These are phyloP conservation scores for Ceratobasidium theobromae DNA, from an alignment of 1,284 basidiomycete genomes.

Conservation along the genomic window DNA sequence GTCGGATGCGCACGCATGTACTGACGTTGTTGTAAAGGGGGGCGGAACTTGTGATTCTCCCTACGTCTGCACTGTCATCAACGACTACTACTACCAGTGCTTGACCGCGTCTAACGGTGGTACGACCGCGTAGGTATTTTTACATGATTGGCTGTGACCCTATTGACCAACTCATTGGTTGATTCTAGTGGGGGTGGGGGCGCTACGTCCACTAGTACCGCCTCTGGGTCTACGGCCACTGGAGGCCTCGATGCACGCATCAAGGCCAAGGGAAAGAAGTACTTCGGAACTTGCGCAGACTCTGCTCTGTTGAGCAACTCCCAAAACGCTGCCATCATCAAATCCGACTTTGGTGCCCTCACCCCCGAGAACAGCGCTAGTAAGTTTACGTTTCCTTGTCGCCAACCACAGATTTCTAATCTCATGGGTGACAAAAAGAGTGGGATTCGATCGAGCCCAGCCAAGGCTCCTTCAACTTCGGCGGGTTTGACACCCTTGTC, in stretches of 20 bases:
- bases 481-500: slow-evolving; percentile 48
- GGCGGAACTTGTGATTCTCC: not conserved
- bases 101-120: not conserved
- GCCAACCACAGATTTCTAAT: not conserved
- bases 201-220: slow-evolving; percentile 30
- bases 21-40: not conserved
- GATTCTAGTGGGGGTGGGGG: not conserved
- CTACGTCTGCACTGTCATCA: slow-evolving; percentile 1
- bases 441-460: slow-evolving; percentile 37
- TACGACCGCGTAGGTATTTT: not conserved
- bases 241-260: slow-evolving; percentile 42
- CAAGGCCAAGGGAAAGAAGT: slow-evolving; percentile 43
- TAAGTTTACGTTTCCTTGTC: slow-evolving; percentile 31
- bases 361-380: slow-evolving; percentile 47
- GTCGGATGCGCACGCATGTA: not conserved
- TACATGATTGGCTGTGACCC: not conserved
- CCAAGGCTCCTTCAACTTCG: slow-evolving; percentile 47
- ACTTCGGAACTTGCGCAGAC: slow-evolving; percentile 36
- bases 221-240: slow-evolving; percentile 10
- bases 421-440: not conserved
- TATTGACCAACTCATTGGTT: too few species aligned
- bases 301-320: slow-evolving; percentile 39
- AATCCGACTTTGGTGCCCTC: slow-evolving; percentile 45
- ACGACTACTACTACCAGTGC: slow-evolving; percentile 20
- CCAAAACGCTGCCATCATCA: slow-evolving; percentile 43